Evolutionary conservation across 352 stramenopile species (phyloP).

Genomic region (Phytophthora quininea): DNA sequence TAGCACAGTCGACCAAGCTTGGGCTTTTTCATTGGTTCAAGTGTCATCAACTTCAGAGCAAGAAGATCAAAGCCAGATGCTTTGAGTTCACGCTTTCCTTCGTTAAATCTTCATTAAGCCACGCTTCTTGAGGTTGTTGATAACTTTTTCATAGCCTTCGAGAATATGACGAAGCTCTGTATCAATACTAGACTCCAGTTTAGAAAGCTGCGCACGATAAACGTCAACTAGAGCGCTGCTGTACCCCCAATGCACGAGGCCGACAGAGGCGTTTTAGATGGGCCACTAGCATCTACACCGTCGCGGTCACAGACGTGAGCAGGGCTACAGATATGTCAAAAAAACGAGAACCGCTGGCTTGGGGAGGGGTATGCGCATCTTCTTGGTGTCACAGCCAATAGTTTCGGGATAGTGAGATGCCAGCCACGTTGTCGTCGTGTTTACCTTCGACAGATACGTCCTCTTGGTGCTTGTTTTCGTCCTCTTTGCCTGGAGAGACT

Average conservation of each 20-base stretch:
- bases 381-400: background rate
- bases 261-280: background rate
- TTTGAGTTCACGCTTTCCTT: conserved; percentile 7
- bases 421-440: conserved; percentile 5
- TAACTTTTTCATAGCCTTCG: conserved; percentile 2
- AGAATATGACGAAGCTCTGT: background rate
- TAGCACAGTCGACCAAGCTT: background rate
- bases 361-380: conserved; percentile 2
- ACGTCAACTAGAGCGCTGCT: background rate
- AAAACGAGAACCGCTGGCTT: background rate
- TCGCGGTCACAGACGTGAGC: background rate
- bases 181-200: background rate
- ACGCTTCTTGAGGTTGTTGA: conserved; percentile 11
- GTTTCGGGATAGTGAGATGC: background rate
- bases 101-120: conserved; percentile 13
- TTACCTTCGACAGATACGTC: conserved; percentile 6
- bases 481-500: conserved; percentile 11
- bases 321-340: background rate
- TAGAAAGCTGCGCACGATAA: background rate
- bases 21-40: background rate
- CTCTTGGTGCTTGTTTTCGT: conserved; percentile 12
- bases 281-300: background rate
- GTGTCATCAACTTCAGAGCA: conserved; percentile 1
- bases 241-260: background rate
- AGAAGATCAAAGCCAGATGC: background rate